Base-by-base conservation (phyloP, 495 filamentous ascomycete genomes). In the Tirmania nivea region DNA sequence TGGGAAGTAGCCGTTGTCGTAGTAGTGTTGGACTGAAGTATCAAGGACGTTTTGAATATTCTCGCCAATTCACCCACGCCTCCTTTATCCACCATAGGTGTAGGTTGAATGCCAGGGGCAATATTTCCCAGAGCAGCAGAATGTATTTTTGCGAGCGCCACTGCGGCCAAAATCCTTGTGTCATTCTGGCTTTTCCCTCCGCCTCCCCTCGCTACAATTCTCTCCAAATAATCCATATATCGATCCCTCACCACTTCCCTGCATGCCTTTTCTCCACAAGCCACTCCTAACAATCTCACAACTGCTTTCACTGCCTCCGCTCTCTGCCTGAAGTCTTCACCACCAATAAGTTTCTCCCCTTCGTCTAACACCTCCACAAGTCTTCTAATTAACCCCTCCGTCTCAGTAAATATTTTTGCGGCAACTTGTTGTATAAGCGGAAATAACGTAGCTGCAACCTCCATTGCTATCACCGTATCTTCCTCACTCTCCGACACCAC, bases 211-310 rank as follows among this genome's bases (percentile, higher is more conserved):
- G 78, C 78, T 35, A 88, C 71, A 39, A 84, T 74, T 53, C 87
- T 80, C 54, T 84, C 79, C 21, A 97, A 70, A 83, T 86, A 95
- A 35, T 80, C 78, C 16, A 72, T 70, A 64, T 87, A 93, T 57
- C 89, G 76, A 60, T 82, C 86, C 49, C 74, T 71, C 51, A 96
- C 80, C 14, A 79, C 79, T 56, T 84, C 80, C 14, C 87, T 78
- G 58, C 87, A 95, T 2, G 72, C 65, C 45, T 75, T 70, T 59
- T 87, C 80, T 67, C 92, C 81, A 67, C 86, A 93, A 16, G 89
- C 92, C 10, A 84, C 84, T 21, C n/a, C 14, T 45, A 45, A 45
- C 39, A 45, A 21, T 12, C 48, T n/a, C 39, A 45, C 39, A 14
- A 45, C 39, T 14, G 14, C 39, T 7, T 31, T 31, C 25, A 31